These are phyloP conservation scores for Auriculariales sp. DNA, from an alignment of 768 basidiomycete species.

Conservation along the genomic window DNA sequence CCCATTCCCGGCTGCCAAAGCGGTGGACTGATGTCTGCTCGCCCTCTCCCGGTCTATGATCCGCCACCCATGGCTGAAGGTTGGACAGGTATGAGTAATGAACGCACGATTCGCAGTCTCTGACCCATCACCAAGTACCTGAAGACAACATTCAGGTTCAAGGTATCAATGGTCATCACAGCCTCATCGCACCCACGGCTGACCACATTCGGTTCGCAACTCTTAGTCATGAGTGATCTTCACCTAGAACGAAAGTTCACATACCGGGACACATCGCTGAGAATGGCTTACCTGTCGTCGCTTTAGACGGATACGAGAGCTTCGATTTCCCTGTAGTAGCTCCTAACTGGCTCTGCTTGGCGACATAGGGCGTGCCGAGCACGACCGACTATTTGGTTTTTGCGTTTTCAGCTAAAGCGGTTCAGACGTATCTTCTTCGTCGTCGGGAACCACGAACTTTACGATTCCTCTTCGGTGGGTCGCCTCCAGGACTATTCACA, in stretches of 20 bases:
- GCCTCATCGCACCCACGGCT: no score
- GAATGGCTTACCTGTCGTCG: background rate
- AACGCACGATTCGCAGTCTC: no score
- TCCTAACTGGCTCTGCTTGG: slow-evolving; percentile 21
- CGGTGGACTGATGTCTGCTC: no score
- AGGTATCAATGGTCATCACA: no score
- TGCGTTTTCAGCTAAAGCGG: slow-evolving; percentile 15
- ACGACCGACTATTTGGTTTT: slow-evolving; percentile 20
- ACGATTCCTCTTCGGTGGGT: slow-evolving; percentile 3
- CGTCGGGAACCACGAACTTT: slow-evolving; percentile 20
- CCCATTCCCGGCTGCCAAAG: no score
- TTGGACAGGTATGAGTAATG: no score
- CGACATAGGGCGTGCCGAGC: slow-evolving; percentile 20
- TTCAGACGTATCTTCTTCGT: slow-evolving; percentile 22
- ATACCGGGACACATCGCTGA: background rate
- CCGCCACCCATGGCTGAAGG: no score
- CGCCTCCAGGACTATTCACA: no score
- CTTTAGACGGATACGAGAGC: slow-evolving; percentile 8
- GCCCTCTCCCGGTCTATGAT: no score
- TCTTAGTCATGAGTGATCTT: slow-evolving; percentile 18
- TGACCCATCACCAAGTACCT: no score
- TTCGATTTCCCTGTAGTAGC: slow-evolving; percentile 16
- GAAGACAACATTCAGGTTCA: no score
- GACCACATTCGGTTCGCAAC: no score
- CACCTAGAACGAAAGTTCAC: slow-evolving; percentile 15